Evolutionary conservation across 257 asterid species (phyloP), one percentile per base, ranked within the genome.

Genomic region (Nicotiana otophora): DNA sequence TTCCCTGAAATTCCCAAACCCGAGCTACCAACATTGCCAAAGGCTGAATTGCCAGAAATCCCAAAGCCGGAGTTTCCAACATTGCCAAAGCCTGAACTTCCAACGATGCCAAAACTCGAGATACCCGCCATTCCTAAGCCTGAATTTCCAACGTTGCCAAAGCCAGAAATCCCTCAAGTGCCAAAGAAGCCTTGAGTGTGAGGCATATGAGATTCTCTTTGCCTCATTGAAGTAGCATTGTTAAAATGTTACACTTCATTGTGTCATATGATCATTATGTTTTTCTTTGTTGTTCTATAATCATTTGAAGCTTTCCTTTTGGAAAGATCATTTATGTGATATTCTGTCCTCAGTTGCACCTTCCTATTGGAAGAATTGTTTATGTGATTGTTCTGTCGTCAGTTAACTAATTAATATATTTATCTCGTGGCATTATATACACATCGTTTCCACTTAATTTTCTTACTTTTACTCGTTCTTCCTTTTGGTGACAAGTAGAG

Each of bases 41-140:
- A 89, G 84, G 5, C 87, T 79, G 0, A 88, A 82, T 39, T 0
- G 31, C 58, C 84, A 42, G 4, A 85, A 85, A n/a, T 80, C 39
- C 42, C 72, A 33, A 78, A 23, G 17, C 30, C 12, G 0, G 60
- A 70, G 36, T 3, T 70, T 3, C 60, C 36, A 42, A 7, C 34
- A 20, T 42, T 70, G 1, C 60, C 78, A 70, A 70, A 42, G 20
- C 60, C 36, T 20, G 78, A 42, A 42, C 58, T 42, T 5, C 78
- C 57, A 36, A 39, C 19, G 0, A 10, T 69, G 2, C 57, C 77
- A 39, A 39, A 69, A n/a, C 33, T 39, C 10, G 33, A 69, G 77
- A 9, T 68, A 1, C 55, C 77, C 4, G 10, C 17, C 58, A 70
- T 68, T 68, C 55, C 77, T 36, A 70, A 20, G 1, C 77, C n/a